phyloP scores from a whole-genome alignment of 768 basidiomycete genomes.

The Omphalotus guepiniiformis region DNA sequence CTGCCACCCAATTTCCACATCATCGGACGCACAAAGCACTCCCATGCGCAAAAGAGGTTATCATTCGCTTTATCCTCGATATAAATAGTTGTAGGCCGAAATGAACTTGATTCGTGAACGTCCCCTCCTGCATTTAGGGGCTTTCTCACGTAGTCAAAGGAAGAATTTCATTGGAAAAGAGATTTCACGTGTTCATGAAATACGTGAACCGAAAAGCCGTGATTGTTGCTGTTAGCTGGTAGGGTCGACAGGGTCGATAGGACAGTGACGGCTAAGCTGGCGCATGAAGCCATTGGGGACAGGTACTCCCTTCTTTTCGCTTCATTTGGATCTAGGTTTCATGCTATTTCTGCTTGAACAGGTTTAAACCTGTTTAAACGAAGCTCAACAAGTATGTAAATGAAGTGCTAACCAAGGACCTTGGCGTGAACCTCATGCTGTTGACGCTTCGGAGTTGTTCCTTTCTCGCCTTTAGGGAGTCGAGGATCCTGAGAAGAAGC shows the following conservation, averaged over 20 bases:
- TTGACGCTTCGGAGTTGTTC: slow-evolving; percentile 94
- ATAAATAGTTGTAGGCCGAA: slow-evolving; percentile 77
- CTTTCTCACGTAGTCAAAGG: slow-evolving; percentile 40
- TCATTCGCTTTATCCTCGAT: slow-evolving; percentile 76
- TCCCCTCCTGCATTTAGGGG: slow-evolving; percentile 9
- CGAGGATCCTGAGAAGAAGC: slow-evolving; percentile 95
- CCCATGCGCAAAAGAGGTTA: slow-evolving; percentile 88
- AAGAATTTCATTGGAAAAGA: slow-evolving; percentile 99
- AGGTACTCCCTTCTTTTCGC: slow-evolving; percentile 42
- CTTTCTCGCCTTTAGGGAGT: slow-evolving; percentile 83
- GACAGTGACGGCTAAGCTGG: slow-evolving; percentile 97
- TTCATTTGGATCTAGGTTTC: slow-evolving; percentile 63
- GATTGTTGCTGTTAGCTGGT: slow-evolving; percentile 97
- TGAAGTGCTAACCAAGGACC: slow-evolving; percentile 87
- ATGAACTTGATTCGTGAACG: slow-evolving; percentile 64
- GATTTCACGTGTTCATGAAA: slow-evolving; percentile 86
- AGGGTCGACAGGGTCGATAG: slow-evolving; percentile 98
- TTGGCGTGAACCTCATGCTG: slow-evolving; percentile 96
- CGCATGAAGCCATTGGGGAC: slow-evolving; percentile 99
- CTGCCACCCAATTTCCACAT: slow-evolving; percentile 82
- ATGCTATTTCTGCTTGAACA: slow-evolving; percentile 99
- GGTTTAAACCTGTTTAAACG: slow-evolving; percentile 89
- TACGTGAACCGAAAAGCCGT: slow-evolving; percentile 90
- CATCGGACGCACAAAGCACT: slow-evolving; percentile 86
- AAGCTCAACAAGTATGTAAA: slow-evolving; percentile 88